phyloP scores from a whole-genome alignment of 768 basidiomycete species.

The Tulasnella sp. region DNA sequence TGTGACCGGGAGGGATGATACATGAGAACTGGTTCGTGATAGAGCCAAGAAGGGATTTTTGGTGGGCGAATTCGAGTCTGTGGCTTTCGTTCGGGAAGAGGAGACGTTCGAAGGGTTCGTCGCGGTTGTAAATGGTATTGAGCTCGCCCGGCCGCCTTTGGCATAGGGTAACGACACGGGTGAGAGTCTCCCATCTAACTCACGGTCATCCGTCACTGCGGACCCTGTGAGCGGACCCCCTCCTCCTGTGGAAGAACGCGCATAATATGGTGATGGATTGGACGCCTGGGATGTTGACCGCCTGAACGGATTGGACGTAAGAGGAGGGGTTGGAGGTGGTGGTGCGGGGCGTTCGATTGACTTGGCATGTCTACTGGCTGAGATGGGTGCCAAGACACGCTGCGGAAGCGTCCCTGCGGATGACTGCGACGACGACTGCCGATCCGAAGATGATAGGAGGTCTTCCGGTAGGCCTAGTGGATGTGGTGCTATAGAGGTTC shows the following conservation, averaged over 20 bases:
- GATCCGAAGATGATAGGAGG: neutral
- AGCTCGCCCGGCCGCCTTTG: neutral
- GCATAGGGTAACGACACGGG: neutral
- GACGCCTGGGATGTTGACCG: conserved; percentile 10
- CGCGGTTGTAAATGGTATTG: neutral
- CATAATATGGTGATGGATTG: neutral
- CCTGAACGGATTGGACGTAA: conserved; percentile 10
- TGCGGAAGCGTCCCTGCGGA: conserved; percentile 3
- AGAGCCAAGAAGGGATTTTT: conserved; percentile 6
- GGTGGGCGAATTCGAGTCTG: neutral
- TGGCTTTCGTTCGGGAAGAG: neutral
- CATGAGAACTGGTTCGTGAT: neutral
- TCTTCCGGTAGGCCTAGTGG: neutral
- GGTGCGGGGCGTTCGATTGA: conserved; percentile 1
- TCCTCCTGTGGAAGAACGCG: neutral
- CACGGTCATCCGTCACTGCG: neutral
- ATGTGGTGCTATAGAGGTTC: neutral
- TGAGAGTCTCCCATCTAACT: neutral
- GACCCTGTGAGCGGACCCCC: neutral
- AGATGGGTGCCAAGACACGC: neutral
- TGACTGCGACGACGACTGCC: neutral
- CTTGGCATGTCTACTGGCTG: conserved; percentile 1
- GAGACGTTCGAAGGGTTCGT: neutral
- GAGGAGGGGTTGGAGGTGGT: neutral
- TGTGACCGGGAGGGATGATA: neutral